Percentiles rank a stretch among this genome's conserved stretches.
These are phyloP conservation scores for Pythium phragmiticola DNA, from an alignment of 352 stramenopile species.

Conservation along the genomic window DNA sequence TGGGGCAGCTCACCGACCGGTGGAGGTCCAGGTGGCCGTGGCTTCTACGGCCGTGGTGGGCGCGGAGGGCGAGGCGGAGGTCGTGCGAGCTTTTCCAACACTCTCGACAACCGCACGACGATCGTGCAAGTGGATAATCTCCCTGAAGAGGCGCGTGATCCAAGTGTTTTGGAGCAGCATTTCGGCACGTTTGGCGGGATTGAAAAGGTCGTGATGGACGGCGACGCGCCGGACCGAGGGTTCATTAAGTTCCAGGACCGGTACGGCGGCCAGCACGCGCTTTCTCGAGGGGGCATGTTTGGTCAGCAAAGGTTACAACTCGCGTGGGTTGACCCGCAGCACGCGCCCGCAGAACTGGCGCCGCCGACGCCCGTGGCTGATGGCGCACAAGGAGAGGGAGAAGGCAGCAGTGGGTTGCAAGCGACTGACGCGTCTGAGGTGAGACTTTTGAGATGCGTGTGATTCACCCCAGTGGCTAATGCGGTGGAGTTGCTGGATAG, in stretches of 20 bases:
- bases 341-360: slow-evolving; percentile 48
- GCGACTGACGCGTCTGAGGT: slow-evolving; percentile 24
- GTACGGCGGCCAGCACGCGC: slow-evolving; percentile 65
- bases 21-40: slow-evolving; percentile 24
- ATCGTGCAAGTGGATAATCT: slow-evolving; percentile 79
- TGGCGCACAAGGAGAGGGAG: background rate
- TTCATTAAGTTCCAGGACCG: slow-evolving; percentile 88
- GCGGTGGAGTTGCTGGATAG: background rate
- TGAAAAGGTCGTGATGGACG: slow-evolving; percentile 71
- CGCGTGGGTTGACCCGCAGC: slow-evolving; percentile 58
- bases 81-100: slow-evolving; percentile 47
- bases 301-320: slow-evolving; percentile 60
- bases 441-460: background rate
- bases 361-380: slow-evolving; percentile 14
- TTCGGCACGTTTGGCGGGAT: slow-evolving; percentile 86
- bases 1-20: slow-evolving; percentile 7
- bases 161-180: slow-evolving; percentile 79
- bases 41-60: slow-evolving; percentile 21
- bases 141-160: slow-evolving; percentile 70
- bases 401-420: background rate
- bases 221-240: slow-evolving; percentile 34
- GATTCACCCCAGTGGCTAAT: background rate
- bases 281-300: slow-evolving; percentile 59
- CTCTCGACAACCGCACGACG: slow-evolving; percentile 83
- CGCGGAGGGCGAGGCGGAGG: slow-evolving; percentile 38